Base-by-base conservation (phyloP, 2,329 filamentous ascomycete genomes). In the Uncinocarpus reesii region DNA sequence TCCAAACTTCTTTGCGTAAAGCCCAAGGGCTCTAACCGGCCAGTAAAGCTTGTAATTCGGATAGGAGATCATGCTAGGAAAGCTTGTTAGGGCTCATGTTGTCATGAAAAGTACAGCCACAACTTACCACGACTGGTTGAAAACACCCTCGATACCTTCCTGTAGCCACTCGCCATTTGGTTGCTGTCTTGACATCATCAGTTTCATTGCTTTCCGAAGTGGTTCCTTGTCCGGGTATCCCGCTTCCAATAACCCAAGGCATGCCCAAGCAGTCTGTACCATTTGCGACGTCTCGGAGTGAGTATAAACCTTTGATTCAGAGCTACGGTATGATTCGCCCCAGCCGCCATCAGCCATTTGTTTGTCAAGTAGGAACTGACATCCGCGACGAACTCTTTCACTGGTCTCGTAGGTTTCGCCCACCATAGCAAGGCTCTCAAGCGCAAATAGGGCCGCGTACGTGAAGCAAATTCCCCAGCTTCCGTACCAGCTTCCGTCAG, bases 11-110 rank as follows among this genome's bases (percentile, higher is more conserved):
- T 72, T 76, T 3, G 83, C 80, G 72, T 87, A 98, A 79, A 95
- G 83, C 4, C 92, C 92, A 55, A 98, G 66, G 1, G 92, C 92
- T 70, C 93, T 94, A 63, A 96, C 84, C 1, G 90, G 82, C 67
- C 95, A 98, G 50, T 84, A 85, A 65, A 95, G 92, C 72, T 96
- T 98, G 74, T 98, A 98, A 73, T 98, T 98, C 36, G 90, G 90
- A 62, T 98, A 98, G 0, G 87, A 92, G 56, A 98, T 98, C 87
- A 95, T 96, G 74, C 80, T 82, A 59, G 51, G 49, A 40, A 20
- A 13, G 42, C 16, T 16, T 24, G 51, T 61, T 52, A 63, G 59
- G 8, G 18, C 48, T 57, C 36, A 54, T 49, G 16, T n/a, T 5
- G 24, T 11, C 8, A 32, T 29, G 24, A 18, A 40, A 38, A 10